Evolutionary conservation across 352 stramenopile species (phyloP), one percentile per base, ranked within the genome.

Genomic region (Peronospora belbahrii): DNA sequence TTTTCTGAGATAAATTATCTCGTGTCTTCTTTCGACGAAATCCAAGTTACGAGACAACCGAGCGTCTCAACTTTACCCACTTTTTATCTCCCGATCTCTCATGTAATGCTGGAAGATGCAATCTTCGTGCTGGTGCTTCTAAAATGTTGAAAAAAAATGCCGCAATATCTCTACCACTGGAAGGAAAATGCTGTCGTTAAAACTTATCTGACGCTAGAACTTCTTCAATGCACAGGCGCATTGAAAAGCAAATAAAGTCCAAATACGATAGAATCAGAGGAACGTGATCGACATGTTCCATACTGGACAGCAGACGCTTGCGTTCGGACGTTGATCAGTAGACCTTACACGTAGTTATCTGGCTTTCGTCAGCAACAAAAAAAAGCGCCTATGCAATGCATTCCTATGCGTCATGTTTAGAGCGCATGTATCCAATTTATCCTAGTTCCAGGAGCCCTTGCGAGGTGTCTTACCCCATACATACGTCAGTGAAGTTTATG

Each of bases 401-500:
- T 43, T 48, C 43, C 37, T 33, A 28, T 14, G 25, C 33, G 37
- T 27, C 41, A 31, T 14, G 30, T 51, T 32, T 43, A 28, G 6
- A 11, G 39, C 31, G 31, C 49, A 46, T 38, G 27, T 48, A 42
- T 45, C 34, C 17, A 35, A 24, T 46, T 36, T 28, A 18, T 47
- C 18, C 51, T 53, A 30, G 17, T 24, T 14, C 27, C 43, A 15
- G 27, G 27, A 33, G 24, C 18, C 33, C 10, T 39, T 39, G 14
- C 33, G 19, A 15, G 13, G 33, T 11, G 50, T 60, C 56, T 61
- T 65, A 61, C 48, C 48, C 46, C 43, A 34, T 49, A 59, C 43
- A 65, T 56, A 33, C 56, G 50, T 33, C 34, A 40, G 15, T 9
- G 11, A 19, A 48, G 22, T 39, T 51, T 36, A 40, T 51, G 41